Percentiles rank a stretch among this genome's conserved stretches.
Conservation (phyloP, 1,284 basidiomycete genomes). For the Coniferiporia weirii region DNA sequence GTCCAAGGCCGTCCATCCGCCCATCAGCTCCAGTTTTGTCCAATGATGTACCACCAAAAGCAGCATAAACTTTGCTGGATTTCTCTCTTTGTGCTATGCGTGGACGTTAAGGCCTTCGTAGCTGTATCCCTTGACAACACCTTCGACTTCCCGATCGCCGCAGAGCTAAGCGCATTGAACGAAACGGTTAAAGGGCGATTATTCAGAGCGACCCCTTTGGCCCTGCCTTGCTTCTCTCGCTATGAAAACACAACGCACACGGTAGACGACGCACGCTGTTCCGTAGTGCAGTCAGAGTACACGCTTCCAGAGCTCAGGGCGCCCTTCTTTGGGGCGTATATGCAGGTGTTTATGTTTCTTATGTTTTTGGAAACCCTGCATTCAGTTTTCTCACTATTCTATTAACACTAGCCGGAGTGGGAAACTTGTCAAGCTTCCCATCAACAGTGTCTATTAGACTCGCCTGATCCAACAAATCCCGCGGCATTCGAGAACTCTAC, state of each 20-base stretch:
- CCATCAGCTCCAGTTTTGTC: no score
- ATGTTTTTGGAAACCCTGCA: not conserved
- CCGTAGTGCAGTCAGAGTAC: slow-evolving; percentile 28
- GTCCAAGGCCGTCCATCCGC: no score
- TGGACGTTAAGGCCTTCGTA: no score
- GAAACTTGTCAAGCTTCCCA: slow-evolving; percentile 22
- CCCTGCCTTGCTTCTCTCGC: slow-evolving; percentile 29
- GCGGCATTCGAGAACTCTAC: slow-evolving; percentile 22
- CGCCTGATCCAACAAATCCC: slow-evolving; percentile 24
- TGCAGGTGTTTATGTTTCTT: slow-evolving; percentile 24
- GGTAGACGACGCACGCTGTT: slow-evolving; percentile 24
- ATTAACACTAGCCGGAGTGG: slow-evolving; percentile 27
- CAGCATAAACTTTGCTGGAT: no score
- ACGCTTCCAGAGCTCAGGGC: slow-evolving; percentile 26
- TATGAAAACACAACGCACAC: slow-evolving; percentile 23
- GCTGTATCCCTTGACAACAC: no score
- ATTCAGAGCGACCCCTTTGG: slow-evolving; percentile 22
- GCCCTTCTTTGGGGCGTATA: slow-evolving; percentile 26
- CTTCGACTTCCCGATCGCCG: no score
- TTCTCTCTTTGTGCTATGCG: no score
- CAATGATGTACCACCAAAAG: no score
- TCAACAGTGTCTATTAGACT: slow-evolving; percentile 3
- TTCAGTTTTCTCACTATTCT: not conserved
- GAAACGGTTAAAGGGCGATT: not conserved
- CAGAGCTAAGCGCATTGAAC: not conserved